phyloP scores from a whole-genome alignment of 805 yeast genomes.

The Cyberlindnera nakhonratchasimensis region DNA sequence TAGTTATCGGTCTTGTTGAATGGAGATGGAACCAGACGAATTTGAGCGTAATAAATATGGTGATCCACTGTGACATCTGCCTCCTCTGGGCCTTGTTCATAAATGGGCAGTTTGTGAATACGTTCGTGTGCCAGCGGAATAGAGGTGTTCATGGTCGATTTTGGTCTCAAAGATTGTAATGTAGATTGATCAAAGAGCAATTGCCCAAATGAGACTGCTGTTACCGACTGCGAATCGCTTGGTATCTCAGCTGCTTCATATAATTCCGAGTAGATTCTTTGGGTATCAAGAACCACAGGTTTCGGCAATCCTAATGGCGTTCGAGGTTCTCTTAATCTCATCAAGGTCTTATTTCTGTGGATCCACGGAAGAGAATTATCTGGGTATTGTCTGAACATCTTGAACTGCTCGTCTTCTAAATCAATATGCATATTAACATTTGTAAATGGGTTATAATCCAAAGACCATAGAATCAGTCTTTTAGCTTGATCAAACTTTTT shows the following conservation, averaged over 20 bases:
- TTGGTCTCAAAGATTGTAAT: conserved; percentile 1
- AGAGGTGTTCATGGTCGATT: conserved; percentile 20
- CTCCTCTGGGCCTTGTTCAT: conserved; percentile 9
- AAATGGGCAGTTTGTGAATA: conserved; percentile 18
- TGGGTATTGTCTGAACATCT: conserved; percentile 11
- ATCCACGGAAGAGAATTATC: conserved; percentile 27
- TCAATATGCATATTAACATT: conserved; percentile 14
- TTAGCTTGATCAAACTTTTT: conserved; percentile 22
- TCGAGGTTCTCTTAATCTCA: conserved; percentile 23
- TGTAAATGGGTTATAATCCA: conserved; percentile 25
- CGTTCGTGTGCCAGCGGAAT: conserved; percentile 22
- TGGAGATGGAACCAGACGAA: conserved; percentile 46
- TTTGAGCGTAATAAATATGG: conserved; percentile 38
- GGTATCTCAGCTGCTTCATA: neutral
- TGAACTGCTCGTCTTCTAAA: conserved; percentile 3
- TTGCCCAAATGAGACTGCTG: conserved; percentile 27
- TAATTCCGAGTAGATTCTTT: conserved; percentile 14
- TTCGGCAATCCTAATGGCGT: neutral
- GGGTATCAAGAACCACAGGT: conserved; percentile 9
- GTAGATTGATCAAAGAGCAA: conserved; percentile 16
- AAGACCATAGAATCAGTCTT: conserved; percentile 26
- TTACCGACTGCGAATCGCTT: conserved; percentile 12
- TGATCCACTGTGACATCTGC: conserved; percentile 23
- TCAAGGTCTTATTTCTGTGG: conserved; percentile 22
- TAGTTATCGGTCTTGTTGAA: conserved; percentile 27